Percentiles rank a stretch among this genome's conserved stretches.
These are phyloP conservation scores for Pecoramyces ruminantium DNA, from an alignment of 192 early-diverging fungal species.

Conservation along the genomic window DNA sequence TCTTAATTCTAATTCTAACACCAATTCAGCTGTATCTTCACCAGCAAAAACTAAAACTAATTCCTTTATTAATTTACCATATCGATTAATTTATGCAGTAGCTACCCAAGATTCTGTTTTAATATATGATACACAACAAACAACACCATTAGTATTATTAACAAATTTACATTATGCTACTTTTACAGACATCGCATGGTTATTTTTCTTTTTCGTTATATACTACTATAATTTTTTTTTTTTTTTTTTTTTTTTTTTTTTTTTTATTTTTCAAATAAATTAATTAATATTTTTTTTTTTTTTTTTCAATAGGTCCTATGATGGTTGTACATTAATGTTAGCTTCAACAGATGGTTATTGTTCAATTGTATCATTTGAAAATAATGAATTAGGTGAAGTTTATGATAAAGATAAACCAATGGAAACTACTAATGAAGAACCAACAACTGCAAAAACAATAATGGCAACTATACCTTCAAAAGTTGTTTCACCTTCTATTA, in stretches of 20 bases:
- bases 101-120: slow-evolving; percentile 66
- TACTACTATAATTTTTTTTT: background rate
- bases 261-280: too few species aligned
- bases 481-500: background rate
- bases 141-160: slow-evolving; percentile 49
- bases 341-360: slow-evolving; percentile 78
- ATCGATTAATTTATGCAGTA: slow-evolving; percentile 71
- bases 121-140: slow-evolving; percentile 73
- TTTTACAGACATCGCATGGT: slow-evolving; percentile 80
- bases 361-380: slow-evolving; percentile 53
- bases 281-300: too few species aligned
- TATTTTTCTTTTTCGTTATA: too few species aligned
- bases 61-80: slow-evolving; percentile 19
- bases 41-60: background rate
- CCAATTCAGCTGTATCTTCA: slow-evolving; percentile 16
- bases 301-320: slow-evolving; percentile 39
- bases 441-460: background rate
- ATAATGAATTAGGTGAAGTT: slow-evolving; percentile 39
- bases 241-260: too few species aligned
- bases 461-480: background rate
- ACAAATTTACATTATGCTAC: slow-evolving; percentile 75
- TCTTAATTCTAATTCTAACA: too few species aligned
- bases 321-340: slow-evolving; percentile 57
- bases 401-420: background rate
- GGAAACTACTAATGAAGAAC: background rate